Conservation (phyloP, 1,284 basidiomycete genomes). For the Cryptococcus neoformans region DNA sequence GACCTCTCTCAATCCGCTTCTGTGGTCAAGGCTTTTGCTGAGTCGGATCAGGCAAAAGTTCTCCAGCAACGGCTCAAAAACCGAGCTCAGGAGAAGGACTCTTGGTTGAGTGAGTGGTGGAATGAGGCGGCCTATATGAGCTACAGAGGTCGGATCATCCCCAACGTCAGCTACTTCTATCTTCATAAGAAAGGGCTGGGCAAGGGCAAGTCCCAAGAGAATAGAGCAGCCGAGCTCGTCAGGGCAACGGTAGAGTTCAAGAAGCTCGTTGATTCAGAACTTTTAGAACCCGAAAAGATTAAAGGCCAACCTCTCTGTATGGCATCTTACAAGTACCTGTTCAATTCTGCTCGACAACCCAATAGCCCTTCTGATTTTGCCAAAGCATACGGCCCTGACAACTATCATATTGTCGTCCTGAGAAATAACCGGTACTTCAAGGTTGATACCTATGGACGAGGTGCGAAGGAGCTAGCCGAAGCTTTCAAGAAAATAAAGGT, state of each 20-base stretch:
- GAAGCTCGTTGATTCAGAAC: conserved; percentile 69
- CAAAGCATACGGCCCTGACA: conserved; percentile 70
- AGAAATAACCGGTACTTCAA: conserved; percentile 90
- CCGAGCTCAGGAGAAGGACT: conserved; percentile 62
- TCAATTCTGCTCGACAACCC: conserved; percentile 88
- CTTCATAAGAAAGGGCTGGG: conserved; percentile 71
- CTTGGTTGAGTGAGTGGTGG: conserved; percentile 98
- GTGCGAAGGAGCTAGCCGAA: conserved; percentile 72
- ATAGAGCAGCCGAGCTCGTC: conserved; percentile 72
- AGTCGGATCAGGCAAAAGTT: conserved; percentile 64
- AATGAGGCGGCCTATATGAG: conserved; percentile 74
- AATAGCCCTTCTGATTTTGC: conserved; percentile 79
- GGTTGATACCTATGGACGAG: conserved; percentile 62
- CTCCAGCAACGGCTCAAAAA: conserved; percentile 78
- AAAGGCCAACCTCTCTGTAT: conserved; percentile 82
- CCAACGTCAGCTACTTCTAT: conserved; percentile 95
- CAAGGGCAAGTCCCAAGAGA: conserved; percentile 57
- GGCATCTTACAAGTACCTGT: conserved; percentile 94
- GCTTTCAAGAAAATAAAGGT: conserved; percentile 77
- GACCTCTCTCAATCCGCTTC: conserved; percentile 62
- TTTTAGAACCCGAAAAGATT: conserved; percentile 86
- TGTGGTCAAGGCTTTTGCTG: conserved; percentile 66
- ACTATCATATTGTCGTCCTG: conserved; percentile 87
- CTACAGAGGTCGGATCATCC: conserved; percentile 73
- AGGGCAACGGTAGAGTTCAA: conserved; percentile 83